Evolutionary conservation across 768 basidiomycete species (phyloP).

Genomic region (Rhodotorula graminis): DNA sequence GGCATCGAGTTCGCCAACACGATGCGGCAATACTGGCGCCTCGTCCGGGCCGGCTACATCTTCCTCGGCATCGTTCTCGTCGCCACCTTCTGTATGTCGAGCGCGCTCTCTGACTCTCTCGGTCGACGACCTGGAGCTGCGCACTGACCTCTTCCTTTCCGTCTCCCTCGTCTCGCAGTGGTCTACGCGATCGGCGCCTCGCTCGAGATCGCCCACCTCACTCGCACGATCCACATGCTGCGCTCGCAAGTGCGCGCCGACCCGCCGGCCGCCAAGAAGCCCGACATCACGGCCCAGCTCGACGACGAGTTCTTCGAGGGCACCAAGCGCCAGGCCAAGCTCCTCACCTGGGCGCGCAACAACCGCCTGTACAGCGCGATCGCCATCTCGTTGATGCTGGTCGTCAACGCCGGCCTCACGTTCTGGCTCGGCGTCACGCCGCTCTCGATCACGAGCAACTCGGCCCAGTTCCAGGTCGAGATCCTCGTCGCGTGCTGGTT

Average conservation of each 20-base stretch:
- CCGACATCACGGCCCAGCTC: not conserved
- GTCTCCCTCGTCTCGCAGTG: not conserved
- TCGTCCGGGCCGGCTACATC: not conserved
- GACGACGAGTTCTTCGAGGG: constrained; percentile 4
- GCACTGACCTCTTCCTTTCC: no score
- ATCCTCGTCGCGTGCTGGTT: constrained; percentile 12
- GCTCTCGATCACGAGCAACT: not conserved
- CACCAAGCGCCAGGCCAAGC: not conserved
- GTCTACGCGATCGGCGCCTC: constrained; percentile 21
- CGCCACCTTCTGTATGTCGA: constrained; percentile 2
- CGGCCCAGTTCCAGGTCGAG: constrained; percentile 16
- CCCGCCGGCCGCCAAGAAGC: no score
- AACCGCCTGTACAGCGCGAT: constrained; percentile 17
- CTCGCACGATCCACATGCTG: not conserved
- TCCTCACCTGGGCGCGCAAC: constrained; percentile 16
- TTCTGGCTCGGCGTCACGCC: constrained; percentile 11
- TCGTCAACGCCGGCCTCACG: constrained; percentile 6
- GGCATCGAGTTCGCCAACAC: not conserved
- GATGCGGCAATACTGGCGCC: not conserved
- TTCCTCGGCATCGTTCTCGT: not conserved
- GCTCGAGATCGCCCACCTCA: constrained; percentile 17
- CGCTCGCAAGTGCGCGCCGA: no score
- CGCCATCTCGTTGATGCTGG: constrained; percentile 11
- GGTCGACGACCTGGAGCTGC: no score
- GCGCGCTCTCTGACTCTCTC: no score